Evolutionary conservation across 1,284 basidiomycete genomes (phyloP).

Genomic region (Cryptococcus neoformans): DNA sequence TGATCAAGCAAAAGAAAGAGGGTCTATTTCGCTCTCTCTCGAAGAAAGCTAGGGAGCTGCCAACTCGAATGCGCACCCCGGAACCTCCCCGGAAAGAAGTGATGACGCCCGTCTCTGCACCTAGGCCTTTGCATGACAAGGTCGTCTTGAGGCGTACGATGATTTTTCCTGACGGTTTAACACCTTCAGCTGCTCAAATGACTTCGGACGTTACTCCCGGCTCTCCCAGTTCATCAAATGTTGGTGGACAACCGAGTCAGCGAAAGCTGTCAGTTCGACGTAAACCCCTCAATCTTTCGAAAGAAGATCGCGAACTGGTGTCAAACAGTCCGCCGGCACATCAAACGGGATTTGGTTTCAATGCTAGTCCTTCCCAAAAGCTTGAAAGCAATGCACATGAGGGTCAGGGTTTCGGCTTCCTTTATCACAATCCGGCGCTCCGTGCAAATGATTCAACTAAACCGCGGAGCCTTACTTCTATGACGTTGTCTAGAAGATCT

Average conservation of each 20-base stretch:
- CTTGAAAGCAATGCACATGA: not conserved
- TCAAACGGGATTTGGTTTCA: conserved; percentile 5
- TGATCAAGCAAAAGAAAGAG: conserved; percentile 14
- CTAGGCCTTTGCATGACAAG: conserved; percentile 5
- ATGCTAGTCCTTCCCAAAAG: conserved; percentile 1
- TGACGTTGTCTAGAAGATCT: not conserved
- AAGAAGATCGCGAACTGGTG: conserved; percentile 35
- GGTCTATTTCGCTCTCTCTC: conserved; percentile 29
- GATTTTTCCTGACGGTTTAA: conserved; percentile 25
- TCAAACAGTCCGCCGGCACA: conserved; percentile 19
- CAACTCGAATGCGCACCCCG: not conserved
- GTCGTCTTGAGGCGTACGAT: conserved; percentile 34
- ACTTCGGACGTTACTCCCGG: not conserved
- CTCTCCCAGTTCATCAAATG: not conserved
- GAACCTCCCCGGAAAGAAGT: not conserved
- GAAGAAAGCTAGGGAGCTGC: conserved; percentile 12
- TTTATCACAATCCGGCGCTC: conserved; percentile 13
- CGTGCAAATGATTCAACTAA: not conserved
- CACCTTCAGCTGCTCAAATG: conserved; percentile 5
- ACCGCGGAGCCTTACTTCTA: not conserved
- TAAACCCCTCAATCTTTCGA: conserved; percentile 39
- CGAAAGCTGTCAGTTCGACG: conserved; percentile 35
- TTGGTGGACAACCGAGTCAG: not conserved
- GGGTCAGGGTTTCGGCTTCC: conserved; percentile 21
- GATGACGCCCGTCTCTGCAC: not conserved